Base-by-base conservation (phyloP, 768 basidiomycete genomes). In the Xerocomellus amylosporus region DNA sequence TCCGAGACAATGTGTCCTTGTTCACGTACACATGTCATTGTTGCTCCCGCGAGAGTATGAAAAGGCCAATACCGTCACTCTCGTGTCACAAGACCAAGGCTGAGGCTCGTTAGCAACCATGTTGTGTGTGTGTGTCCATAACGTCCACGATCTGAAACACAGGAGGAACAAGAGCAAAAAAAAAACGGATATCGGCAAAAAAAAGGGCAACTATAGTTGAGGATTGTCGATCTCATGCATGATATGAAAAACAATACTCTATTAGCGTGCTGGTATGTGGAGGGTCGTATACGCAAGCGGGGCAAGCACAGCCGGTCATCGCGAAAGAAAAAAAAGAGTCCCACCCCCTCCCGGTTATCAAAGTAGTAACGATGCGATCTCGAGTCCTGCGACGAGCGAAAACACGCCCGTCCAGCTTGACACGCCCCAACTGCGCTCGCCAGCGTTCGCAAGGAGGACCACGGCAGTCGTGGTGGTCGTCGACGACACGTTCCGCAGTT, bases 401-500 rank as follows among this genome's bases (percentile, higher is more conserved):
- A 61, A 19, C 8, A 60, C 33, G 6, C 51, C 34, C 13, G 56
- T 58, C 45, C 64, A 19, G 33, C 56, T 41, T 6, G 61, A 53
- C 8, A 51, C 47, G 4, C 45, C 40, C 68, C 55, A 62, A 58
- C 51, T 51, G 44, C 62, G 67, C 51, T 60, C 70, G 46, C 67
- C 64, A 22, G 65, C 68, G 54, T 50, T 71, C 37, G 51, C 58
- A 28, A 28, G 19, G 15, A 62, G 58, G 30, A 61, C 63, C 4
- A 30, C 33, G 2, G 63, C 46, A 34, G 9, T 61, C 43, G 56
- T 58, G 12, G 28, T 1, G 1, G 47, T 43, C n/a, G 66, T 59
- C 8, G 64, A 12, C 14, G 80, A 69, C 34, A 76, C 73, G 59
- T 86, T 88, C 58, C 87, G 79, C 54, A 96, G 73, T 43, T 65